Evolutionary conservation across 768 basidiomycete genomes (phyloP), one percentile per base, ranked within the genome.

Genomic region (Phlebiopsis gigantea): DNA sequence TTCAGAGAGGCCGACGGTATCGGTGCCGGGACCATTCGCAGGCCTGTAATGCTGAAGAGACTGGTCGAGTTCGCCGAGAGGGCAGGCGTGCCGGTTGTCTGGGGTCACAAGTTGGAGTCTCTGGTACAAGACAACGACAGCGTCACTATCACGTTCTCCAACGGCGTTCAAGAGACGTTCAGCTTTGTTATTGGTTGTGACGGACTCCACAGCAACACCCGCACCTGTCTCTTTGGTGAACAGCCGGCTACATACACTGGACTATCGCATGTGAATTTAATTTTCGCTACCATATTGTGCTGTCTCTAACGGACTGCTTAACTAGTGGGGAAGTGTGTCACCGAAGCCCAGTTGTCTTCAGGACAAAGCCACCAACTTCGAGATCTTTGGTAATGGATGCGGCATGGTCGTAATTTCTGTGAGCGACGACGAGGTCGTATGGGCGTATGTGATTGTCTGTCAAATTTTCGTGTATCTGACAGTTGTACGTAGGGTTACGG

Each of bases 141-240:
- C 19, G 77, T 74, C 1, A 57, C 59, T 2, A 75, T 73, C 14
- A 60, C 44, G 4, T 73, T 77, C 57, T 66, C 62, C 29, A 73
- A 73, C 44, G 77, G 75, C 5, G 58, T 58, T 29, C 64, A 53
- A 42, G 73, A 71, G 46, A 68, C 61, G 1, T 74, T 70, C 3
- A 70, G 69, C 56, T 72, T 78, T 52, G 69, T 77, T 4, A 68
- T 77, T 8, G 77, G 76, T 21, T 75, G 74, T 61, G 77, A 78
- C 55, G 77, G 77, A 9, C 64, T 78, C 57, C 77, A 77, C 58
- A 74, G 73, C 58, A 69, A 64, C 50, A 75, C 75, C 10, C 67
- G 77, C 1, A 61, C 8, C 2, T 49, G 47, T 29, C 48, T 57
- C 2, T 57, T 57, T 28, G 56, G 47, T 5, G 26, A 45, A 24